A percentile compares a stretch with the other conserved stretches of the same genome.
Evolutionary conservation across 371 early-diverging fungal genomes (phyloP).

Genomic region (Mucor irregularis): DNA sequence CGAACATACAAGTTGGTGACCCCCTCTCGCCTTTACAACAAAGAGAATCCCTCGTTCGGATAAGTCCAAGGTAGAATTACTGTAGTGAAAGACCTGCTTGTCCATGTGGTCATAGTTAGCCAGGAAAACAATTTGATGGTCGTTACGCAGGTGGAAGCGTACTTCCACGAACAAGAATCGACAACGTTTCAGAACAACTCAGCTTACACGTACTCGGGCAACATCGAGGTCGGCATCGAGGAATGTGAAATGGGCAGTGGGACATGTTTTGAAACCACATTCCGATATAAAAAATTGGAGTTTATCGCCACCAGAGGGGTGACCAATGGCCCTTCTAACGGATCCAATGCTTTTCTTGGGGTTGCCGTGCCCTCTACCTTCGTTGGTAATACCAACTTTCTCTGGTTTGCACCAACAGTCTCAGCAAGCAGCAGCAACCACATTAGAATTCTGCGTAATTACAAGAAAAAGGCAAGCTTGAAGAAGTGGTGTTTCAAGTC

Average conservation of each 20-base stretch:
- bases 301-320: not conserved
- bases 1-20: not conserved
- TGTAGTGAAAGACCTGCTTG: not conserved
- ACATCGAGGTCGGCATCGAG: not conserved
- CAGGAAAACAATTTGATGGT: constrained; percentile 1
- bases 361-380: not conserved
- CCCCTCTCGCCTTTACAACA: no score
- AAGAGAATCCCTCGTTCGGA: not conserved
- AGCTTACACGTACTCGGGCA: not conserved
- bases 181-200: not conserved
- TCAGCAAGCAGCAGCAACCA: no score
- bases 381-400: not conserved
- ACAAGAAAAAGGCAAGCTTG: not conserved
- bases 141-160: constrained; percentile 1
- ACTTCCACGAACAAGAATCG: not conserved
- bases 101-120: not conserved
- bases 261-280: not conserved
- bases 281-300: not conserved
- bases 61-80: not conserved
- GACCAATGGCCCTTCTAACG: not conserved
- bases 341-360: not conserved
- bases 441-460: not conserved
- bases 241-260: not conserved
- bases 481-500: not conserved
- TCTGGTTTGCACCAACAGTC: not conserved